Evolutionary conservation across 345 rosid genomes (phyloP), one percentile per base, ranked within the genome.

Genomic region (Syzygium aqueum): DNA sequence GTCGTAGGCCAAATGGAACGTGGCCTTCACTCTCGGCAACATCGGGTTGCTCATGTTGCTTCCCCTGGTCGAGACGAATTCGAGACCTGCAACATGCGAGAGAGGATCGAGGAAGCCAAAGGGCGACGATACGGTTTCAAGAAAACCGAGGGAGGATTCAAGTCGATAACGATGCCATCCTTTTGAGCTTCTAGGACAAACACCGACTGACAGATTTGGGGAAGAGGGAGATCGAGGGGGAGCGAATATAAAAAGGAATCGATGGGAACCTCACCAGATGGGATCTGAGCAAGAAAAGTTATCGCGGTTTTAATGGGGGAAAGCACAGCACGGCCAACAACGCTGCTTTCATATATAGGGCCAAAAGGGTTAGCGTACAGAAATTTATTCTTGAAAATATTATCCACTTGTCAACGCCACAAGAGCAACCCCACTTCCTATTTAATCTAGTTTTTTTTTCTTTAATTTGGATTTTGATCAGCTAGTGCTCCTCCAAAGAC

Each of bases 41-140:
- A 91, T 88, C 40, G 93, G 51, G 87, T 93, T 92, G 57, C 91
- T 93, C 94, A 93, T 93, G 77, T 14, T 53, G 46, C 43, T 51
- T 52, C 51, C 28, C 57, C 57, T 19, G 57, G 57, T 54, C 21
- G 21, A 7, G 49, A 73, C 80, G 37, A 37, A 3, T 37, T 37
- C 80, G 4, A 73, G 80, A 2, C 7, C 80, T 14, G 40, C 25
- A 19, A 84, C 56, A 84, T 84, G 85, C 22, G 27, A 56, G 14
- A 6, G 21, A 50, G 28, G 57, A 53, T 22, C 56, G 23, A 43
- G 54, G 57, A 2, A 61, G 73, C 46, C 46, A 43, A 19, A 17
- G 21, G 28, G 84, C 46, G 78, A 87, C 30, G 30, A 51, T 27
- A 11, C 12, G 85, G 56, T 27, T 50, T 51, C 85, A 84, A 50